Conservation (phyloP, 495 filamentous ascomycete species). For the Pyronema domesticum region DNA sequence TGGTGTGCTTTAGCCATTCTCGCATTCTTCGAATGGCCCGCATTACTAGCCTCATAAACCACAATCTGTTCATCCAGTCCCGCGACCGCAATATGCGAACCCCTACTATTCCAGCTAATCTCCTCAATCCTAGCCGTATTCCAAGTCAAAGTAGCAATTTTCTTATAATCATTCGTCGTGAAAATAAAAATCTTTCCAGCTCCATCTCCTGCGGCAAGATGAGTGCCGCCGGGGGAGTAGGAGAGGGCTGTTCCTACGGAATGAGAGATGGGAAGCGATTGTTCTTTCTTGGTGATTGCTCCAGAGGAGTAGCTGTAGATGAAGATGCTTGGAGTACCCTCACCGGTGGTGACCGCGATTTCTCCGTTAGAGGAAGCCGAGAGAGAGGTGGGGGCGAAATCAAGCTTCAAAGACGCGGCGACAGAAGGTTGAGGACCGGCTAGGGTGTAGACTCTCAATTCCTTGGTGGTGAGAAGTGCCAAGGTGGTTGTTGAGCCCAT, state of each 20-base stretch:
- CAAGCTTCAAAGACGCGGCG: constrained; percentile 26
- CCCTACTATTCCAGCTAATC: constrained; percentile 63
- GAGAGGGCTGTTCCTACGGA: constrained; percentile 43
- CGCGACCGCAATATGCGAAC: constrained; percentile 65
- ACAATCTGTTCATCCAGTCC: constrained; percentile 77
- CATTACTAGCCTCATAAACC: constrained; percentile 69
- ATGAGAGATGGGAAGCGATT: constrained; percentile 35
- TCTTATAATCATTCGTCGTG: constrained; percentile 37
- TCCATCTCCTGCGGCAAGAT: constrained; percentile 67
- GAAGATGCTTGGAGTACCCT: constrained; percentile 55
- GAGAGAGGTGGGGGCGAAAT: constrained; percentile 48
- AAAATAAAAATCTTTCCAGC: constrained; percentile 72
- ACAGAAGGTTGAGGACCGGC: constrained; percentile 5
- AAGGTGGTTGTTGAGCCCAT: constrained; percentile 5
- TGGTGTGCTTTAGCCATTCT: constrained; percentile 77
- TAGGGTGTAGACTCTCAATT: constrained; percentile 14
- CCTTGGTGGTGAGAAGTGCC: constrained; percentile 4
- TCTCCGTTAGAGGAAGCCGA: constrained; percentile 37
- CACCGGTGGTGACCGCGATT: constrained; percentile 60
- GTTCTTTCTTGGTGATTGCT: constrained; percentile 28
- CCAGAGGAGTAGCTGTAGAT: constrained; percentile 34
- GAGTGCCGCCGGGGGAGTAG: constrained; percentile 55
- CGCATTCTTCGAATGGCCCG: constrained; percentile 47
- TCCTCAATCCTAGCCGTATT: constrained; percentile 75
- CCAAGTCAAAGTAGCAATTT: constrained; percentile 70